A percentile compares a stretch with the other conserved stretches of the same genome.
Conservation (phyloP, 106 monocot genomes). For the Narthecium ossifragum region DNA sequence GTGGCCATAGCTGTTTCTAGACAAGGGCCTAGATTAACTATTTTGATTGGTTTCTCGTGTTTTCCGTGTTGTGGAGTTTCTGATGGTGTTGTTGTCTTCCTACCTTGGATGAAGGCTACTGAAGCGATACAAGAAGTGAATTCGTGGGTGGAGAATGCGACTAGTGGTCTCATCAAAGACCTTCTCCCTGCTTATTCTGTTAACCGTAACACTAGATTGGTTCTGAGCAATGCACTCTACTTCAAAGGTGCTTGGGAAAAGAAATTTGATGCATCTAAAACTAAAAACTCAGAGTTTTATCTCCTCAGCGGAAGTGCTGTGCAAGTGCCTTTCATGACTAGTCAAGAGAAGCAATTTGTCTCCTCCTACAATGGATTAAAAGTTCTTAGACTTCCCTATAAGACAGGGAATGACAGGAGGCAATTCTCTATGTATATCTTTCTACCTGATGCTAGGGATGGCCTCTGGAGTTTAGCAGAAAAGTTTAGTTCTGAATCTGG, state of each 20-base stretch:
- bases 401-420: constrained; percentile 48
- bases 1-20: too few relatives aligned
- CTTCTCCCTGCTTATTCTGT: constrained; percentile 63
- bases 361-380: constrained; percentile 44
- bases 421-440: constrained; percentile 82
- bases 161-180: constrained; percentile 56
- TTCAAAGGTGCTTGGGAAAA: constrained; percentile 77
- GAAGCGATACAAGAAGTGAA: constrained; percentile 64
- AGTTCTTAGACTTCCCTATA: constrained; percentile 60
- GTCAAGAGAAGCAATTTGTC: constrained; percentile 20
- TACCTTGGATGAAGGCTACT: constrained; percentile 35
- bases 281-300: constrained; percentile 16
- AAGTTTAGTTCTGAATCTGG: constrained; percentile 41
- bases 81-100: background rate
- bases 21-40: too few relatives aligned
- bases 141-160: constrained; percentile 57
- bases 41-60: too few relatives aligned
- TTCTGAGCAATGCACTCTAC: constrained; percentile 77
- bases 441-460: constrained; percentile 52
- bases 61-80: background rate
- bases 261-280: constrained; percentile 45
- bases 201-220: constrained; percentile 38
- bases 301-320: constrained; percentile 19
- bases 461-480: constrained; percentile 40
- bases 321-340: constrained; percentile 30